Evolutionary conservation across 2,329 filamentous ascomycete species (phyloP), one percentile per base, ranked within the genome.

Genomic region (Bisporella sp.): DNA sequence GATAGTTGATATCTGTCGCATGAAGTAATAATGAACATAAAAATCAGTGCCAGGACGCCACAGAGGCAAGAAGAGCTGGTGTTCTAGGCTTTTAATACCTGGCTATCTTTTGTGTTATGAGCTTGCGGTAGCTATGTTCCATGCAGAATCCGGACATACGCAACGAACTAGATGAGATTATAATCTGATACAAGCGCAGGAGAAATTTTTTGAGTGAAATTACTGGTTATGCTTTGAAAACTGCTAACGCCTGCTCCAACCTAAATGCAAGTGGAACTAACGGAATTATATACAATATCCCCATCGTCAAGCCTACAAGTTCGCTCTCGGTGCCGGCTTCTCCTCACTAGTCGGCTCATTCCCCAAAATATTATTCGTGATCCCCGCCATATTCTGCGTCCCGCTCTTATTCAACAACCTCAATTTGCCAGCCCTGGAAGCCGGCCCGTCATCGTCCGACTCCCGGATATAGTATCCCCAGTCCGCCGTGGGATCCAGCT

Each of bases 391-490:
- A n/a, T 28, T 29, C 28, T 37, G 47, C 42, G 57, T 63, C 29
- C 62, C 63, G 51, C 58, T 62, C 61, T 61, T 64, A 41, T 52
- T 57, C 12, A 64, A 47, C 48, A 64, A 44, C 54, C 55, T 65
- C 46, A 54, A 52, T 43, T 57, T 54, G 7, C 57, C 57, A 6
- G 47, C 57, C 28, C 55, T 60, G 6, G 52, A 55, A 37, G 63
- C 51, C 0, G 64, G 64, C 33, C 52, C 51, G 45, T 64, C 63
- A 50, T 71, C 67, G 50, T 71, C 68, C 3, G 47, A 5, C 31
- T 68, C 59, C 2, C 64, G 53, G 47, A 71, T 67, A 48, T 72
- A 73, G 47, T 67, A 68, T 0, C 62, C 69, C 54, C 69, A 63
- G 54, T 74, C 71, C 2, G 67, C 63, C 1, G 63, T 67, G 0